A percentile compares a stretch with the other conserved stretches of the same genome.
Conservation (phyloP, 768 basidiomycete genomes). For the Xerocomus brunneocitrinus region DNA sequence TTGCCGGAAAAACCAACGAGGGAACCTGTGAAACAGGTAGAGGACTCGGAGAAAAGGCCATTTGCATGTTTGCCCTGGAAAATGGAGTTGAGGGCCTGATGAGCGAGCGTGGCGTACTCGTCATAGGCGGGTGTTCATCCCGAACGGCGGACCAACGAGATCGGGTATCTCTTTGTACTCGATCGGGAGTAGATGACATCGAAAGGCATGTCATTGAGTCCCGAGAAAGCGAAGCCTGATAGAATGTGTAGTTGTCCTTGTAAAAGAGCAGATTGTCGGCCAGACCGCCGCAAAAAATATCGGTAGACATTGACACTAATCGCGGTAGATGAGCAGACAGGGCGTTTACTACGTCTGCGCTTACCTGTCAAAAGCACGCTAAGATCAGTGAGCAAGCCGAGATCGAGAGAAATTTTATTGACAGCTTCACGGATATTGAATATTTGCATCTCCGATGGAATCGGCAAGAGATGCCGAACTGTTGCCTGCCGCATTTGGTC, state of each 20-base stretch:
- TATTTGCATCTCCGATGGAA: conserved; percentile 10
- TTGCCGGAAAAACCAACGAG: conserved; percentile 16
- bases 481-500: not conserved
- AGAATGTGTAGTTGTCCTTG: conserved; percentile 5
- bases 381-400: conserved; percentile 1
- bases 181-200: conserved; percentile 14
- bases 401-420: not conserved
- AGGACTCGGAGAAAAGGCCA: conserved; percentile 28
- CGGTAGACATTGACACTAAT: conserved; percentile 1
- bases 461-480: conserved; percentile 24
- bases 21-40: conserved; percentile 17
- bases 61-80: conserved; percentile 4
- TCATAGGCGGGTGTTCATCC: not conserved
- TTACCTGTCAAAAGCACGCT: conserved; percentile 17
- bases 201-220: conserved; percentile 2
- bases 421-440: conserved; percentile 13
- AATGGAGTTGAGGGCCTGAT: conserved; percentile 13
- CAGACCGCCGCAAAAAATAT: conserved; percentile 8
- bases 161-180: not conserved
- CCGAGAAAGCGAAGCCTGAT: conserved; percentile 1
- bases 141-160: not conserved
- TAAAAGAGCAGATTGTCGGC: conserved; percentile 3
- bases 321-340: not conserved
- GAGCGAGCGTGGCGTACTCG: conserved; percentile 8
- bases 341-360: not conserved